Base-by-base conservation (phyloP, 352 stramenopile species). In the Globisporangium emineosum region DNA sequence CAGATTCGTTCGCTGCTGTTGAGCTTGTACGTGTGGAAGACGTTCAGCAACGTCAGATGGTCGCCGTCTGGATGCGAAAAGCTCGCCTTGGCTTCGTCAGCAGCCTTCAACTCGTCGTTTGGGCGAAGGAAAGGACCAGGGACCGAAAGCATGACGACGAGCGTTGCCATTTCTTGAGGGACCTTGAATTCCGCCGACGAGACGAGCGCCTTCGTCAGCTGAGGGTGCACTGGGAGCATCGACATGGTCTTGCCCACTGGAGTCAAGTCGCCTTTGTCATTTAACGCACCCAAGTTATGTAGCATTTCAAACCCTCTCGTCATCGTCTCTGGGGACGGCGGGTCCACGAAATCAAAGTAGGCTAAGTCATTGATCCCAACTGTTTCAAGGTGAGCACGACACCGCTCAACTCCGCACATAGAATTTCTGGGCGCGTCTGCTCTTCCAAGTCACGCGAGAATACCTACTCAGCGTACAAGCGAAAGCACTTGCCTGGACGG, bases 341-440 rank as follows among this genome's bases (percentile, higher is more conserved):
- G 97, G 69, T 99, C 97, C 96, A 99, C 99, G 67, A 99, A 99
- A 85, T 99, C 97, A 70, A 99, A 99, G 71, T 99, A 93, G 4
- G 99, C 97, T 6, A 99, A 79, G 69, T 99, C 97, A 63, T 99
- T 91, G 68, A 99, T 99, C 96, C 97, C 0, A 99, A 71, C 76
- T 99, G 98, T 71, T 99, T 90, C 50, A 99, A 77, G 42, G 96
- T 99, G 32, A 99, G 88, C 27, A 99, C 97, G 17, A 98, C 95
- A 55, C 89, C 93, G 60, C 85, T 96, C 89, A 99, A 96, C 65
- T 98, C 90, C 0, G 93, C 98, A 33, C 97, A 88, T 50, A 99
- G 72, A 74, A 99, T 99, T 71, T 99, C 98, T 4, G 98, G 98
- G 76, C 99, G 99, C 9, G 97, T 99, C 66, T 99, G 97, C 70